phyloP scores from a whole-genome alignment of 148 eudicot genomes.

The Mesembryanthemum crystallinum region DNA sequence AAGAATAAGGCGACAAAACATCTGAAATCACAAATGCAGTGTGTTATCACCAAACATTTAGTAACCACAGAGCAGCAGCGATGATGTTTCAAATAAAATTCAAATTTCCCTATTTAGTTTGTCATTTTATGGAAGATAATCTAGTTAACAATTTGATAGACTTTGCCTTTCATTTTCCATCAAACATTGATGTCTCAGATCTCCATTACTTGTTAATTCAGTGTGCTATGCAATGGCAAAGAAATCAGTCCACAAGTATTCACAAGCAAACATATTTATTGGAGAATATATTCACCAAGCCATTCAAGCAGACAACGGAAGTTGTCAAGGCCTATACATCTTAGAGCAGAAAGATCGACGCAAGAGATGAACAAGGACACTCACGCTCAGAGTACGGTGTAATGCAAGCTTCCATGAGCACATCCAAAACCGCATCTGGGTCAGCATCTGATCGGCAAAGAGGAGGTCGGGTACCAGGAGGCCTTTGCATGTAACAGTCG shows the following conservation, averaged over 20 bases:
- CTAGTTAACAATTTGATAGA: no score
- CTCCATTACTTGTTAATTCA: not conserved
- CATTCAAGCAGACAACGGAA: not conserved
- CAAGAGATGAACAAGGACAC: slow-evolving; percentile 31
- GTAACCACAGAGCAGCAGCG: no score
- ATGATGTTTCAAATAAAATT: not conserved
- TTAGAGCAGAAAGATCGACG: not conserved
- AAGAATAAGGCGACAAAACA: no score
- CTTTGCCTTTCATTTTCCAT: not conserved
- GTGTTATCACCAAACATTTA: no score
- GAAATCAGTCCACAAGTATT: not conserved
- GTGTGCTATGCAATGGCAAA: not conserved
- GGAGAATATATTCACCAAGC: not conserved
- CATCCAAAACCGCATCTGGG: slow-evolving; percentile 88
- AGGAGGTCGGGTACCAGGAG: slow-evolving; percentile 84
- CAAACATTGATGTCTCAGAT: not conserved
- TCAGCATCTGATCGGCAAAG: slow-evolving; percentile 80
- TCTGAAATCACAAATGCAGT: no score
- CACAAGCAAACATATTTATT: not conserved
- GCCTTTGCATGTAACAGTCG: slow-evolving; percentile 88
- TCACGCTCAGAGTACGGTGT: slow-evolving; percentile 93
- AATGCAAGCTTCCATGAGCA: slow-evolving; percentile 91
- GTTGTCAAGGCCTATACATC: not conserved
- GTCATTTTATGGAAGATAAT: not conserved
- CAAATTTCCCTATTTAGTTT: not conserved